Conservation (phyloP, 805 yeast genomes). For the Ogataea kodamae region DNA sequence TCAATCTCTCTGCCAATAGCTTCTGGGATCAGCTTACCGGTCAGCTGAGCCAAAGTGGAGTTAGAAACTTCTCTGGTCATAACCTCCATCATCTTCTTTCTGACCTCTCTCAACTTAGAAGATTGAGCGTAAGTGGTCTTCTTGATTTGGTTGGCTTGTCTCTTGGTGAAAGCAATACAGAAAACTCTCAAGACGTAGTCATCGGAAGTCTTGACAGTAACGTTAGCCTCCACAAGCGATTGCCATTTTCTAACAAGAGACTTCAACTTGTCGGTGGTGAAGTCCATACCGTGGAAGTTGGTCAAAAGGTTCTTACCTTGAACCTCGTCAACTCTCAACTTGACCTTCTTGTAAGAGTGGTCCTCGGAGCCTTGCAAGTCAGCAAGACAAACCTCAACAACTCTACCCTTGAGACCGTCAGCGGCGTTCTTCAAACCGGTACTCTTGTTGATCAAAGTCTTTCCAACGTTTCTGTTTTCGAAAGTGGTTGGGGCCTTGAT, state of each 20-base stretch:
- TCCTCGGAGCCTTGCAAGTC: conserved; percentile 99
- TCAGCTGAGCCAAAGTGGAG: conserved; percentile 94
- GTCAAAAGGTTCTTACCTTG: conserved; percentile 98
- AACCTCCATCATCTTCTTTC: conserved; percentile 95
- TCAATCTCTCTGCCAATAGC: conserved; percentile 98
- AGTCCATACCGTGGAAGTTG: conserved; percentile 99
- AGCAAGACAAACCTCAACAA: conserved; percentile 92
- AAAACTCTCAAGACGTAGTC: conserved; percentile 95
- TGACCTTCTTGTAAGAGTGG: conserved; percentile 96
- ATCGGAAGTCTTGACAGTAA: conserved; percentile 96
- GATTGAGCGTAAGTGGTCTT: conserved; percentile 98
- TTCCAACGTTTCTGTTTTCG: conserved; percentile 98
- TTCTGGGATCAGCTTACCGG: conserved; percentile 96
- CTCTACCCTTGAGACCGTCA: conserved; percentile 97
- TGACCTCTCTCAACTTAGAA: conserved; percentile 93
- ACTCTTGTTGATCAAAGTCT: conserved; percentile 96
- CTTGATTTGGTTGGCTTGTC: conserved; percentile 94
- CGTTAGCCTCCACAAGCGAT: conserved; percentile 96
- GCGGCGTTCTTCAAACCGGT: conserved; percentile 98
- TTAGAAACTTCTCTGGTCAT: conserved; percentile 94
- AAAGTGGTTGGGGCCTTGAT: conserved; percentile 98
- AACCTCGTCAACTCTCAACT: conserved; percentile 97
- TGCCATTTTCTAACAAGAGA: conserved; percentile 99
- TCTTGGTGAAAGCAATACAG: conserved; percentile 98
- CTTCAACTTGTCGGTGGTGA: conserved; percentile 96